These are phyloP conservation scores for Dipodascus geniculatus DNA, from an alignment of 805 yeast species.

Conservation along the genomic window DNA sequence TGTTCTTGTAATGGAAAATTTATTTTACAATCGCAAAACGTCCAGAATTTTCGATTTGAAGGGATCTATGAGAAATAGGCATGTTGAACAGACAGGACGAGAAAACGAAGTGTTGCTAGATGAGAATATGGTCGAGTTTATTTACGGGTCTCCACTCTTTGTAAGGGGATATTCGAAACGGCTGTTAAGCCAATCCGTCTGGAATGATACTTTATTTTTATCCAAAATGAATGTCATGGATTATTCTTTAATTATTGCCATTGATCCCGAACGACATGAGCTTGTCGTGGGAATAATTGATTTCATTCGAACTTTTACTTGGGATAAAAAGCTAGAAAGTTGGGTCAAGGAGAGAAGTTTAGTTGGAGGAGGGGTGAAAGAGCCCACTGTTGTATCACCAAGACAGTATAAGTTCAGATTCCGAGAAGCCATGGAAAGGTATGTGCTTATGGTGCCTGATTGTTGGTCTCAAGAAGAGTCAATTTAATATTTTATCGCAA, in stretches of 20 bases:
- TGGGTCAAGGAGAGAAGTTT: constrained; percentile 96
- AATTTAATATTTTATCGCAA: not conserved
- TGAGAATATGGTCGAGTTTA: constrained; percentile 97
- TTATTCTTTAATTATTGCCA: constrained; percentile 88
- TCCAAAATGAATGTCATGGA: constrained; percentile 99
- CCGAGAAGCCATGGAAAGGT: constrained; percentile 95
- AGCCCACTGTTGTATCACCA: constrained; percentile 96
- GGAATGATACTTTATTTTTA: constrained; percentile 89
- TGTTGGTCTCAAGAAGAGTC: constrained; percentile 1
- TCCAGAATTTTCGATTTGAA: constrained; percentile 86
- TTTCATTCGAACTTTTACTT: constrained; percentile 89
- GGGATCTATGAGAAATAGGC: constrained; percentile 96
- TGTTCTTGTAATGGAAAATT: constrained; percentile 88
- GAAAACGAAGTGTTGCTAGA: constrained; percentile 90
- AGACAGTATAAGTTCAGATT: constrained; percentile 88
- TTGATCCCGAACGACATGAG: constrained; percentile 48
- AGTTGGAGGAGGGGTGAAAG: constrained; percentile 77
- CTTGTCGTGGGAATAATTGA: constrained; percentile 90
- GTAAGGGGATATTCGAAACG: constrained; percentile 87
- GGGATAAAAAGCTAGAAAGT: constrained; percentile 97
- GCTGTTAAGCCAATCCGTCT: constrained; percentile 72
- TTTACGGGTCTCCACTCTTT: constrained; percentile 90
- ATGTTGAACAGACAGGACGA: constrained; percentile 90
- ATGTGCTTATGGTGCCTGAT: constrained; percentile 89
- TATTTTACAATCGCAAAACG: constrained; percentile 74